Conservation (phyloP, 192 early-diverging fungal species). For the Coemansia sp. region DNA sequence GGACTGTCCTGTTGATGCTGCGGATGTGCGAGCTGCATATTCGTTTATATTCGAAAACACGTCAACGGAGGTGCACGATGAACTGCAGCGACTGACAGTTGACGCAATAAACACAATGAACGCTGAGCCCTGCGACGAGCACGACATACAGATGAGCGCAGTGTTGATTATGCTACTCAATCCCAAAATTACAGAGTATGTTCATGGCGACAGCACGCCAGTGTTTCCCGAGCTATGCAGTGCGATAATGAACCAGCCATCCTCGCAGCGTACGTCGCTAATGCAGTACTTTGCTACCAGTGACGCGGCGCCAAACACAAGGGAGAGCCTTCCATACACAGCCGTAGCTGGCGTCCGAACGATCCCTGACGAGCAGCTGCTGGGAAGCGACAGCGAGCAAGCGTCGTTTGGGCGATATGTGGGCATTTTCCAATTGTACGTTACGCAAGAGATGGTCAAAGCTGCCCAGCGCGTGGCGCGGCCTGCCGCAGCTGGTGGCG, state of each 20-base stretch:
- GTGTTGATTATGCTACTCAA: slow-evolving; percentile 47
- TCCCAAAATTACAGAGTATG: slow-evolving; percentile 39
- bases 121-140: slow-evolving; percentile 47
- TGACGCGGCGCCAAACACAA: not conserved
- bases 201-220: slow-evolving; percentile 16
- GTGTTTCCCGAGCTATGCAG: slow-evolving; percentile 51
- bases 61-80: slow-evolving; percentile 21
- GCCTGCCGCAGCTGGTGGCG: slow-evolving; percentile 8
- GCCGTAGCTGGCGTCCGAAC: not conserved
- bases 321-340: not conserved
- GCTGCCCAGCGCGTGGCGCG: slow-evolving; percentile 17
- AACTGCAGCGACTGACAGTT: slow-evolving; percentile 33
- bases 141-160: slow-evolving; percentile 44
- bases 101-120: slow-evolving; percentile 29
- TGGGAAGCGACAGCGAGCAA: slow-evolving; percentile 2
- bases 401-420: slow-evolving; percentile 25
- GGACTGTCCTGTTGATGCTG: slow-evolving; percentile 48
- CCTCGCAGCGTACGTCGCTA: slow-evolving; percentile 24
- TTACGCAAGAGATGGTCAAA: slow-evolving; percentile 29
- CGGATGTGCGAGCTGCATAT: slow-evolving; percentile 38
- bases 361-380: not conserved
- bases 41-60: slow-evolving; percentile 8
- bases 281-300: slow-evolving; percentile 38
- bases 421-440: slow-evolving; percentile 37
- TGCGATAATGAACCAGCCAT: slow-evolving; percentile 28